These are phyloP conservation scores for Medicago lupulina DNA, from an alignment of 306 rosid genomes.

Conservation along the genomic window DNA sequence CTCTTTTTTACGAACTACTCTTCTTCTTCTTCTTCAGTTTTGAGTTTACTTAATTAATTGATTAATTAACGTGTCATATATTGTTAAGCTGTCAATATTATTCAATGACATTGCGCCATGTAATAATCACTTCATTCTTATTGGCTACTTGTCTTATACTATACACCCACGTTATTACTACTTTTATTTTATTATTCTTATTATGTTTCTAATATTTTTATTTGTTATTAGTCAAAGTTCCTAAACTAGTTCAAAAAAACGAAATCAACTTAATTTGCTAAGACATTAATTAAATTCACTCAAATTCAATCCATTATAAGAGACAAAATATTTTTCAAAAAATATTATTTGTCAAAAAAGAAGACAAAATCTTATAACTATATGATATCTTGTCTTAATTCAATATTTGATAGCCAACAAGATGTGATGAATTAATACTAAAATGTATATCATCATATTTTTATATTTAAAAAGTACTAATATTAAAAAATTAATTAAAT, in stretches of 20 bases:
- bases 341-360: no score
- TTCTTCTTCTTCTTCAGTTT: not conserved
- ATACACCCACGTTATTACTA: not conserved
- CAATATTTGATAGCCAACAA: no score
- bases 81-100: constrained; percentile 22
- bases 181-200: not conserved
- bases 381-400: no score
- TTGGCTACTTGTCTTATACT: constrained; percentile 8
- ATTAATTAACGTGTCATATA: constrained; percentile 1
- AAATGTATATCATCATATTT: no score
- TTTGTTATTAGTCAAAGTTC: not conserved
- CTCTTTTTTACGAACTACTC: not conserved
- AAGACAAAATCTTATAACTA: no score
- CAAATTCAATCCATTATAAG: no score
- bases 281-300: not conserved
- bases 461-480: no score
- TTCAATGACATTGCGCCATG: constrained; percentile 40
- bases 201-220: not conserved
- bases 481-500: no score
- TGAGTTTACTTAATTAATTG: not conserved
- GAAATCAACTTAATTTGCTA: not conserved
- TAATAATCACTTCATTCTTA: constrained; percentile 37
- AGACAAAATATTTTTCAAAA: no score
- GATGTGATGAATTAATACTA: no score
- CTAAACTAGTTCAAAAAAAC: not conserved